phyloP scores from a whole-genome alignment of 371 early-diverging fungal species.

The Saksenaea vasiformis region DNA sequence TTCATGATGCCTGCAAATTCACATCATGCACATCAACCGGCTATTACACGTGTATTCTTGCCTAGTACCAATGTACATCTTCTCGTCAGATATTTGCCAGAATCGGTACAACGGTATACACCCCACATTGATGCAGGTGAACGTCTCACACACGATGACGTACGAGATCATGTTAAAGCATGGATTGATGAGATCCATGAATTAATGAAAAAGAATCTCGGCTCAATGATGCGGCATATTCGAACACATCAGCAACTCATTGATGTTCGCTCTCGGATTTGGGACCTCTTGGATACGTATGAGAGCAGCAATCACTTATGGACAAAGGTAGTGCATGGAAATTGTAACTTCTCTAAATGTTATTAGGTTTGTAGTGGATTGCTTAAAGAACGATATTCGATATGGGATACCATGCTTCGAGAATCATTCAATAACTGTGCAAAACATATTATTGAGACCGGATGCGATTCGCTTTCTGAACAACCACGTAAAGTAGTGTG shows the following conservation, averaged over 20 bases:
- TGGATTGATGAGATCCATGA: slow-evolving; percentile 40
- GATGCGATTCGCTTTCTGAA: slow-evolving; percentile 26
- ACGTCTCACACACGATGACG: slow-evolving; percentile 19
- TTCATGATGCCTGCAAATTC: slow-evolving; percentile 33
- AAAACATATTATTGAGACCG: slow-evolving; percentile 32
- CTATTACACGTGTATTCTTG: slow-evolving; percentile 56
- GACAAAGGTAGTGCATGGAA: slow-evolving; percentile 14
- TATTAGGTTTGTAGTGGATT: slow-evolving; percentile 19
- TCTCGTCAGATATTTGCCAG: slow-evolving; percentile 58
- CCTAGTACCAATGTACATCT: slow-evolving; percentile 61
- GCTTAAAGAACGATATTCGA: slow-evolving; percentile 27
- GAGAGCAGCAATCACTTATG: slow-evolving; percentile 18
- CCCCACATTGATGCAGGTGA: slow-evolving; percentile 40
- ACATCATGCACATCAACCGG: slow-evolving; percentile 20
- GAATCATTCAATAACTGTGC: slow-evolving; percentile 36
- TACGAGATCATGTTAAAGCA: slow-evolving; percentile 19
- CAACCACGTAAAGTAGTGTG: slow-evolving; percentile 42
- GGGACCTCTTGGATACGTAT: slow-evolving; percentile 35
- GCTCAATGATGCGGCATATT: slow-evolving; percentile 32
- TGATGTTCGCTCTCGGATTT: slow-evolving; percentile 33
- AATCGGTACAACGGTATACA: slow-evolving; percentile 49
- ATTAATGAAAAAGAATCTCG: slow-evolving; percentile 25
- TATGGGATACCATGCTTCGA: slow-evolving; percentile 46
- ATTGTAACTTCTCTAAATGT: background rate
- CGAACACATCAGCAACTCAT: slow-evolving; percentile 35